Evolutionary conservation across 345 rosid genomes (phyloP), one percentile per base, ranked within the genome.

Genomic region (Jatropha curcas): DNA sequence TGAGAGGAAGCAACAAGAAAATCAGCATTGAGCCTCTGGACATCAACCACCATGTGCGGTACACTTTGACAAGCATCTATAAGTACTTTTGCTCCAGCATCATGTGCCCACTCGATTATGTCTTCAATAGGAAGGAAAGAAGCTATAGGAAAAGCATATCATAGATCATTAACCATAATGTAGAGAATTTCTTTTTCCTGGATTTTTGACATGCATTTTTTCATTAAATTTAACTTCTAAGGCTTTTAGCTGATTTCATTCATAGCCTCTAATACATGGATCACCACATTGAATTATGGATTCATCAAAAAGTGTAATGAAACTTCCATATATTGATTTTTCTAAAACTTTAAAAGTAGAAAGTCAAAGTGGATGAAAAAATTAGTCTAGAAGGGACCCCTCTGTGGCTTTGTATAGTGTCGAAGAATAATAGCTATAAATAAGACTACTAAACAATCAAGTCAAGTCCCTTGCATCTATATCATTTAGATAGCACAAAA

Each of bases 41-140:
- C 97, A 85, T 94, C 93, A 70, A 94, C 95, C 61, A 72, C 86
- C 91, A 94, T 92, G 74, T 92, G 97, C 3, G 98, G 98, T 76
- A 94, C 92, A 77, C 98, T 94, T 86, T 92, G 97, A 82, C 98
- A 94, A 75, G 95, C 97, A 89, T 90, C 98, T 63, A 94, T 88
- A 67, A 94, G 94, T 74, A 92, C 86, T 82, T 89, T 92, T 2
- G 97, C 97, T 63, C 93, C 92, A 80, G 78, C 90, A 31, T 71
- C 77, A 67, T 92, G 95, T 5, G 95, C 94, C 91, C 93, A 88
- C 22, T 64, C 76, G 57, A 83, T 88, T 70, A 94, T 83, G 22
- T 92, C 91, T 84, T 86, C 80, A 60, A 89, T 70, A 55, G 98
- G 97, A 77, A 94, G 97, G 74, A 79, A 82, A 62, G 97, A 92